These are phyloP conservation scores for Suillus ampliporus DNA, from an alignment of 768 basidiomycete species.

Conservation along the genomic window DNA sequence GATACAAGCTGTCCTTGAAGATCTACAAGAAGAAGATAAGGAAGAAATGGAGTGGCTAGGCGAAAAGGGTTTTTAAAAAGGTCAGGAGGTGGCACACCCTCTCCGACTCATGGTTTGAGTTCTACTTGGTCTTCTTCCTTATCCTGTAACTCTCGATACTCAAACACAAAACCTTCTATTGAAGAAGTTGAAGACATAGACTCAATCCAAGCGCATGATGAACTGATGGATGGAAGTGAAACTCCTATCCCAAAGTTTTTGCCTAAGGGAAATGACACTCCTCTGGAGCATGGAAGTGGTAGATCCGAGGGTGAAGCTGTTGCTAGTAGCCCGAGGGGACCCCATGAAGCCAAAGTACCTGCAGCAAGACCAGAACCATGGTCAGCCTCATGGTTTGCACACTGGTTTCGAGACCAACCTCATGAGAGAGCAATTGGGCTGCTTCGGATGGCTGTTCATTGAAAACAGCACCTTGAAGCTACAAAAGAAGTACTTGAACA, in stretches of 20 bases:
- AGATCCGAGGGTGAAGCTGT: background rate
- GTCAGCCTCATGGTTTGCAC: slow-evolving; percentile 14
- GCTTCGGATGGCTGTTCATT: slow-evolving; percentile 4
- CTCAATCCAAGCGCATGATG: background rate
- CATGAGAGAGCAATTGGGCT: background rate
- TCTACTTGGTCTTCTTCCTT: background rate
- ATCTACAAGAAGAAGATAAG: slow-evolving; percentile 5
- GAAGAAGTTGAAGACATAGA: background rate
- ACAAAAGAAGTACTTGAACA: background rate
- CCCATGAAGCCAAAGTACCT: background rate
- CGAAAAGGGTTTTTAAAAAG: slow-evolving; percentile 10
- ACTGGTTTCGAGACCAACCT: slow-evolving; percentile 5
- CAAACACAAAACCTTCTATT: background rate
- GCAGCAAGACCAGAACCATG: slow-evolving; percentile 7
- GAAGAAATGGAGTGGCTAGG: background rate
- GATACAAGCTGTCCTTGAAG: background rate
- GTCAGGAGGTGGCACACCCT: slow-evolving; percentile 7
- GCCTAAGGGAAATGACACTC: background rate
- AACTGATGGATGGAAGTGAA: too few species aligned
- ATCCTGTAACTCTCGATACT: background rate
- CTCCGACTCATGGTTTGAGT: background rate
- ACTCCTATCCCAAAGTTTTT: too few species aligned
- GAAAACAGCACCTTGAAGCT: background rate
- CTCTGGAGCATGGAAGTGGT: background rate
- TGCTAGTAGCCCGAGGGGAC: background rate